phyloP scores from a whole-genome alignment of 352 stramenopile genomes.

The Halophytophthora polymorphica region DNA sequence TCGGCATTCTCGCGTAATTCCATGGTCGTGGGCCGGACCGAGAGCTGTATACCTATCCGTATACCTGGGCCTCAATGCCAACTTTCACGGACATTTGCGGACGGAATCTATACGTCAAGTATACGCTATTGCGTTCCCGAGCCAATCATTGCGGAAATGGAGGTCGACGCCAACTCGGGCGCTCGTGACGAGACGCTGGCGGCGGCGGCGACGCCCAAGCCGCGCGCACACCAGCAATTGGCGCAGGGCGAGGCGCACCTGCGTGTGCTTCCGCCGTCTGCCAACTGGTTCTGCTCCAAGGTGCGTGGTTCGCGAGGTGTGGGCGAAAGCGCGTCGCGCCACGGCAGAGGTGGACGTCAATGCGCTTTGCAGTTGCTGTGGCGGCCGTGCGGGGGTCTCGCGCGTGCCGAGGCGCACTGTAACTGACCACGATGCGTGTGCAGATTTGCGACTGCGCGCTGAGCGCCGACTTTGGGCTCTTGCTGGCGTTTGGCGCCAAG shows the following conservation, averaged over 20 bases:
- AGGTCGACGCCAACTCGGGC: background rate
- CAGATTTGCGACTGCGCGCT: conserved; percentile 70
- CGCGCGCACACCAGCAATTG: background rate
- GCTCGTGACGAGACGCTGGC: background rate
- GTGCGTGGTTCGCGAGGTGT: conserved; percentile 22
- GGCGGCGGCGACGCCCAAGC: too few relatives aligned
- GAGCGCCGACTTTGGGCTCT: conserved; percentile 27
- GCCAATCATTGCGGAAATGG: background rate
- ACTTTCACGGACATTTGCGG: too few relatives aligned
- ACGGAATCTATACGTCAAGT: too few relatives aligned
- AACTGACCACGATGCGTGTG: background rate
- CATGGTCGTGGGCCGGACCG: background rate
- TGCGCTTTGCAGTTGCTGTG: background rate
- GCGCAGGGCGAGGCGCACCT: conserved; percentile 13
- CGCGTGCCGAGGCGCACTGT: background rate
- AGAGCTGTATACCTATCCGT: too few relatives aligned
- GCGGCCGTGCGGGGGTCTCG: background rate
- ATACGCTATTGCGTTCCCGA: too few relatives aligned
- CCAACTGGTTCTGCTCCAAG: conserved; percentile 82
- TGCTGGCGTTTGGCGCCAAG: conserved; percentile 63
- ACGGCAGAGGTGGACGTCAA: too few relatives aligned
- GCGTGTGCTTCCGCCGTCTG: conserved; percentile 50
- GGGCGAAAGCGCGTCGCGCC: too few relatives aligned
- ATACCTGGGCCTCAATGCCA: too few relatives aligned
- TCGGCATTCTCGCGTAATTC: background rate